Percentiles rank a stretch among this genome's conserved stretches.
These are phyloP conservation scores for Neurospora hispaniola DNA, from an alignment of 495 filamentous ascomycete species.

Conservation along the genomic window DNA sequence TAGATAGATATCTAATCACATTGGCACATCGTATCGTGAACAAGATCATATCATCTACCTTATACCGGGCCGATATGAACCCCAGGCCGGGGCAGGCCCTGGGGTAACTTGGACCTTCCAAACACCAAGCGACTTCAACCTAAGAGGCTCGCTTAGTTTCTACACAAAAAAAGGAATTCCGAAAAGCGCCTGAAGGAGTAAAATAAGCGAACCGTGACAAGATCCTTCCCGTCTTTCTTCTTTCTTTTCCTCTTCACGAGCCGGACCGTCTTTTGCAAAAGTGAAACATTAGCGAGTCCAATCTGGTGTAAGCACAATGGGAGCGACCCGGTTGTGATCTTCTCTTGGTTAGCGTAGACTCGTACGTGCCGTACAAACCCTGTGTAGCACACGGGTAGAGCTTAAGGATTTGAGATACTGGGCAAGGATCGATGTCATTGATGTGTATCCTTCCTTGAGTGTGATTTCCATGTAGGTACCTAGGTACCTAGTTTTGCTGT, in stretches of 20 bases:
- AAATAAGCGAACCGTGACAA: background rate
- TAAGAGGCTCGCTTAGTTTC: background rate
- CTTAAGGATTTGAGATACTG: background rate
- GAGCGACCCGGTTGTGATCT: background rate
- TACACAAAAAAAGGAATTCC: background rate
- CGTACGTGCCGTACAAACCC: background rate
- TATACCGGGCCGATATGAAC: background rate
- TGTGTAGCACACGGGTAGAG: background rate
- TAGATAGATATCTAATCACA: background rate
- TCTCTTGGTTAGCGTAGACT: background rate
- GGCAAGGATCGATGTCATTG: too few relatives aligned
- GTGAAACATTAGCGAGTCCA: background rate
- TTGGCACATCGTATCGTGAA: background rate
- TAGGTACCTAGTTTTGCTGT: background rate
- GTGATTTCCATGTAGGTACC: background rate
- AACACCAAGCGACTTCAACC: background rate
- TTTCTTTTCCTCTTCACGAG: too few relatives aligned
- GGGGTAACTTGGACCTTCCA: background rate
- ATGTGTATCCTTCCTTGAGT: background rate
- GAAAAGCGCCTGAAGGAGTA: background rate
- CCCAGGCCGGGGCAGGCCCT: background rate
- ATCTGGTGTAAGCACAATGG: background rate
- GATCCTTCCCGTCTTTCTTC: background rate
- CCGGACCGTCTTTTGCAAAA: background rate
- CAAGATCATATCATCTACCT: background rate